Conservation (phyloP, 257 asterid genomes). For the Petunia secreta region DNA sequence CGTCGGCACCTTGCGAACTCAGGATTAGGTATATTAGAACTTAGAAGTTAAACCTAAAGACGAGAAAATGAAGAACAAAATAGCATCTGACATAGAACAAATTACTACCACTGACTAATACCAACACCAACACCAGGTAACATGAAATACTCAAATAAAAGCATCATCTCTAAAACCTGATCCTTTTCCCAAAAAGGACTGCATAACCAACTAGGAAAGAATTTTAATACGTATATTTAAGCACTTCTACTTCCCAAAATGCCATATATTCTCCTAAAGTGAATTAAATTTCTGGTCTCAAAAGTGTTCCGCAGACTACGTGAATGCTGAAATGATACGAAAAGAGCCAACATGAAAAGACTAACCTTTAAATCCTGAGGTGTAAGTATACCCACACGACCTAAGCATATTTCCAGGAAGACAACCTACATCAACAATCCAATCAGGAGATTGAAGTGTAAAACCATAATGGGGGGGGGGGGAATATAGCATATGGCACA, state of each 20-base stretch:
- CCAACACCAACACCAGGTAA: slow-evolving; percentile 6
- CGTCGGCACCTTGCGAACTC: slow-evolving; percentile 68
- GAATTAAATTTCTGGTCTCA: not conserved
- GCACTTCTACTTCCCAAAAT: not conserved
- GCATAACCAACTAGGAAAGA: not conserved
- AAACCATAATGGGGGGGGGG: not conserved
- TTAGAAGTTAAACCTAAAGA: not conserved
- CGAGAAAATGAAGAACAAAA: slow-evolving; percentile 8
- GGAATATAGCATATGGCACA: not conserved
- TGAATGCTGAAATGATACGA: not conserved
- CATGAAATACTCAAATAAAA: not conserved
- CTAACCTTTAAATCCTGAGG: slow-evolving; percentile 79
- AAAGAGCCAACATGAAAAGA: not conserved
- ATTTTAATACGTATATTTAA: not conserved
- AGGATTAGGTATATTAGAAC: not conserved
- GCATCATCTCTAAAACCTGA: not conserved
- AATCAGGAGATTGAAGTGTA: not conserved
- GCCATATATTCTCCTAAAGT: not conserved
- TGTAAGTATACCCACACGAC: slow-evolving; percentile 74
- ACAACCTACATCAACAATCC: slow-evolving; percentile 59
- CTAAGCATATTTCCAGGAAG: slow-evolving; percentile 81
- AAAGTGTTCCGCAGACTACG: not conserved
- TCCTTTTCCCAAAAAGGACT: not conserved
- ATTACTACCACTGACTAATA: not conserved
- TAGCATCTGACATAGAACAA: not conserved